These are phyloP conservation scores for Aspergillus leporis DNA, from an alignment of 495 filamentous ascomycete genomes.

Conservation along the genomic window DNA sequence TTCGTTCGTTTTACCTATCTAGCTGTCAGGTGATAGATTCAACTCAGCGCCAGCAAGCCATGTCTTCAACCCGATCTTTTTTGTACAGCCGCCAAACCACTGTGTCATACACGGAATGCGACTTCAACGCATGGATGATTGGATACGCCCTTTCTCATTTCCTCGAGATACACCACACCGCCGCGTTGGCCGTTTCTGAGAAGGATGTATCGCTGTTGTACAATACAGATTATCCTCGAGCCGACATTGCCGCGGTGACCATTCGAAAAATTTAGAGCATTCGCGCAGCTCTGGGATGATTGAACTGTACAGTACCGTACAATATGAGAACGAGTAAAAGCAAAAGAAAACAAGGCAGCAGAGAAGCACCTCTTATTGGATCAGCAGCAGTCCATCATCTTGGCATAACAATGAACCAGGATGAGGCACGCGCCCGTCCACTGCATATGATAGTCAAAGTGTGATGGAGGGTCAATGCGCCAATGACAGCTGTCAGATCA, in stretches of 20 bases:
- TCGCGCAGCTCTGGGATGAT: conserved; percentile 8
- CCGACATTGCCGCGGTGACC: conserved; percentile 18
- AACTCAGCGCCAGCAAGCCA: not conserved
- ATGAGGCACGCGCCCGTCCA: conserved; percentile 24
- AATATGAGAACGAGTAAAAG: conserved; percentile 3
- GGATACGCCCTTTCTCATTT: not conserved
- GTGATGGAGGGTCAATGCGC: conserved; percentile 19
- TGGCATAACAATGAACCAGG: conserved; percentile 20
- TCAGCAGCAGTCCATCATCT: conserved; percentile 11
- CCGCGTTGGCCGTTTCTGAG: not conserved
- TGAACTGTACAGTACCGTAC: conserved; percentile 7
- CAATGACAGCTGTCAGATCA: conserved; percentile 20
- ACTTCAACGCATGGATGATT: not conserved
- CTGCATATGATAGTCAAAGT: conserved; percentile 22
- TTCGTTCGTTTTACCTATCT: conserved; percentile 2
- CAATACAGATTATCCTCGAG: conserved; percentile 2
- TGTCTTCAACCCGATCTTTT: not conserved
- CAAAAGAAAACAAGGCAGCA: conserved; percentile 14
- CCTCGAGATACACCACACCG: not conserved
- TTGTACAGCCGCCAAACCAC: not conserved
- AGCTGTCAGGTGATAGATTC: conserved; percentile 8
- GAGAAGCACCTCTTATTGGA: conserved; percentile 14
- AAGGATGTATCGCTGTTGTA: not conserved
- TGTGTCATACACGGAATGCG: not conserved
- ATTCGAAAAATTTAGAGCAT: not conserved